These are phyloP conservation scores for Phytophthora crassamura DNA, from an alignment of 352 stramenopile species.

Conservation along the genomic window DNA sequence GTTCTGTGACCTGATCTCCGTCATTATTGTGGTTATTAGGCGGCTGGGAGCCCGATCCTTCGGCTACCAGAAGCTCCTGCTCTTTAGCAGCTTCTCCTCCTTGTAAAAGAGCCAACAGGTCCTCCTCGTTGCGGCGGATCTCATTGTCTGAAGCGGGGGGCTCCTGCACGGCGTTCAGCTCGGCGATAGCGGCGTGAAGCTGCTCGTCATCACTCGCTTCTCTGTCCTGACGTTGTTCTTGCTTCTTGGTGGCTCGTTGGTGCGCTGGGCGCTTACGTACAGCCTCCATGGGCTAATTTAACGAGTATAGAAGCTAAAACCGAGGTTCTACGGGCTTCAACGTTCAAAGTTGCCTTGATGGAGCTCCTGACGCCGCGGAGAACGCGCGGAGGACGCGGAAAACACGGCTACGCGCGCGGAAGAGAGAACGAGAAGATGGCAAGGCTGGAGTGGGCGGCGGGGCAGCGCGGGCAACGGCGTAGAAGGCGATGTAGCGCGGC, in stretches of 20 bases:
- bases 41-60: conserved; percentile 27
- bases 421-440: background rate
- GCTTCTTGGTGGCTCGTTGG: conserved; percentile 5
- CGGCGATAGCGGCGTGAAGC: conserved; percentile 18
- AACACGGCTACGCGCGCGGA: conserved; percentile 5
- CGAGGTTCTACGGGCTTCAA: conserved; percentile 32
- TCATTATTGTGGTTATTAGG: conserved; percentile 26
- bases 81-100: conserved; percentile 6
- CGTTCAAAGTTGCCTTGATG: conserved; percentile 17
- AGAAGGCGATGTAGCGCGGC: background rate
- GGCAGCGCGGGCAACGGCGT: background rate
- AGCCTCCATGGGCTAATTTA: conserved; percentile 29
- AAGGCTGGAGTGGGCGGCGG: background rate
- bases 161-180: conserved; percentile 24
- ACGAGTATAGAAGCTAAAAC: conserved; percentile 18
- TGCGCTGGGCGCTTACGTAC: conserved; percentile 26
- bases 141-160: conserved; percentile 37
- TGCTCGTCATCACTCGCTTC: conserved; percentile 24
- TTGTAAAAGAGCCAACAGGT: conserved; percentile 56
- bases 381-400: background rate
- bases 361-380: conserved; percentile 18
- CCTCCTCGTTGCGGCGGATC: conserved; percentile 67
- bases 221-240: conserved; percentile 8
- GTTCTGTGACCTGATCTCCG: background rate
- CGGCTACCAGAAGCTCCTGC: conserved; percentile 29